Evolutionary conservation across 1,139 yeast species (phyloP).

Genomic region (Eremothecium gossypii): DNA sequence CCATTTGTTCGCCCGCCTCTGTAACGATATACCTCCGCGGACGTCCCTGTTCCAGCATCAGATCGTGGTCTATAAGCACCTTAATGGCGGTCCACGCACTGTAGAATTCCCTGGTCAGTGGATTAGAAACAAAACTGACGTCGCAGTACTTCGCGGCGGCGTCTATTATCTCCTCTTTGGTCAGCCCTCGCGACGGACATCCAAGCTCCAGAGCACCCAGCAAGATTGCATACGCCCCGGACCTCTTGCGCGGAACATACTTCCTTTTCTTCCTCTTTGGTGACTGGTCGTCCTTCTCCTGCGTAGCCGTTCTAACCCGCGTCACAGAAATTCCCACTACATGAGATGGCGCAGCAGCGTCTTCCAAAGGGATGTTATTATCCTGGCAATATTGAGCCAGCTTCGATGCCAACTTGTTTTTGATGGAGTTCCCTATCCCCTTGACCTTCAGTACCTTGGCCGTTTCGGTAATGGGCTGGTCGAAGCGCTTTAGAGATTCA

Average conservation of each 20-base stretch:
- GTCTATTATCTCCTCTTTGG: constrained; percentile 49
- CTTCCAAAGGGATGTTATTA: constrained; percentile 8
- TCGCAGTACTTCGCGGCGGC: constrained; percentile 57
- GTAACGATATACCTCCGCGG: constrained; percentile 59
- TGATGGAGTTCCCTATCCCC: constrained; percentile 27
- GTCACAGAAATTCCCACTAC: constrained; percentile 4
- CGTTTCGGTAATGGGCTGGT: constrained; percentile 18
- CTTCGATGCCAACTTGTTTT: constrained; percentile 19
- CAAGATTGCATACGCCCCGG: constrained; percentile 84
- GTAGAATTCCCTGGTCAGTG: constrained; percentile 52
- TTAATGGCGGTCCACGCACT: constrained; percentile 76
- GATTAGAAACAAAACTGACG: constrained; percentile 53
- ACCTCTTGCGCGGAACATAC: constrained; percentile 68
- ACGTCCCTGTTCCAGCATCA: constrained; percentile 48
- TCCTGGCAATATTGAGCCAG: constrained; percentile 19
- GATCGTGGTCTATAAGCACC: constrained; percentile 51
- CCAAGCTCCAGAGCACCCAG: constrained; percentile 54
- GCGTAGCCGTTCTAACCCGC: constrained; percentile 7
- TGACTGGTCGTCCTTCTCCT: constrained; percentile 5
- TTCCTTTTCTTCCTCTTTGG: constrained; percentile 31
- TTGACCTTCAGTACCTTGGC: constrained; percentile 24
- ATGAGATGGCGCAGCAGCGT: neutral
- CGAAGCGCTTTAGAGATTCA: constrained; percentile 16
- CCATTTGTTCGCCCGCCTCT: constrained; percentile 62
- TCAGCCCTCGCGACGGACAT: constrained; percentile 40